phyloP scores from a whole-genome alignment of 1,284 basidiomycete species.

The Ceratobasidium sp. region DNA sequence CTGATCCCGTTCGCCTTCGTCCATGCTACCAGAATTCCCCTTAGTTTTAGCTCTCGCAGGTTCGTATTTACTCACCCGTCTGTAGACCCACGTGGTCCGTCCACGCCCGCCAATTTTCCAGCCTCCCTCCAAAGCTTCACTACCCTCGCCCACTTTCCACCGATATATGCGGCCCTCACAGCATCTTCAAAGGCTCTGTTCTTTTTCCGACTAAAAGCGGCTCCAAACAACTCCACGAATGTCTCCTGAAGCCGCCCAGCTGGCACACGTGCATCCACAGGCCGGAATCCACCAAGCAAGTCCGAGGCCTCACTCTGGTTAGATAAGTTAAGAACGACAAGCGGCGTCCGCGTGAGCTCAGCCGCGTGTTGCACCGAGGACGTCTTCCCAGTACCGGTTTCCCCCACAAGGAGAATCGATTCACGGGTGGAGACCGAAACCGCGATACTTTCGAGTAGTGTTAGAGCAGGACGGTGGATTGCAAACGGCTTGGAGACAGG shows the following conservation, averaged over 20 bases:
- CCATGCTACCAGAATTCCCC: constrained; percentile 50
- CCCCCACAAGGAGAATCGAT: constrained; percentile 93
- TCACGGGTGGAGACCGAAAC: constrained; percentile 81
- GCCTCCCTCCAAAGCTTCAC: constrained; percentile 90
- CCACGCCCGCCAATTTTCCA: constrained; percentile 64
- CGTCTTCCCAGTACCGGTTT: constrained; percentile 99
- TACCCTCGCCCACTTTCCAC: constrained; percentile 88
- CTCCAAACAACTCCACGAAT: constrained; percentile 87
- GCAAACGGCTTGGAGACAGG: constrained; percentile 75
- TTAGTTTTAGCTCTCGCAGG: constrained; percentile 44
- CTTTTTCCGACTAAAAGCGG: constrained; percentile 90
- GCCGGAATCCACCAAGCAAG: constrained; percentile 95
- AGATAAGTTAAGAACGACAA: constrained; percentile 93
- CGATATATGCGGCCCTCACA: constrained; percentile 84
- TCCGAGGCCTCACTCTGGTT: constrained; percentile 98
- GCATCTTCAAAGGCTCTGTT: constrained; percentile 90
- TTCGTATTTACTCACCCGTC: constrained; percentile 52
- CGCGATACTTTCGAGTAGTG: constrained; percentile 85
- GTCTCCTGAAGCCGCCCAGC: constrained; percentile 79
- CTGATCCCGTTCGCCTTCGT: constrained; percentile 68
- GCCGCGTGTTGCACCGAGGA: constrained; percentile 92
- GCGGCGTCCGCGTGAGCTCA: constrained; percentile 77
- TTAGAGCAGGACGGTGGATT: constrained; percentile 87
- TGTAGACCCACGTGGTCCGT: neutral
- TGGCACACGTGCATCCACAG: constrained; percentile 86